Evolutionary conservation across 306 rosid genomes (phyloP), one percentile per base, ranked within the genome.

Genomic region (Urtica urens): DNA sequence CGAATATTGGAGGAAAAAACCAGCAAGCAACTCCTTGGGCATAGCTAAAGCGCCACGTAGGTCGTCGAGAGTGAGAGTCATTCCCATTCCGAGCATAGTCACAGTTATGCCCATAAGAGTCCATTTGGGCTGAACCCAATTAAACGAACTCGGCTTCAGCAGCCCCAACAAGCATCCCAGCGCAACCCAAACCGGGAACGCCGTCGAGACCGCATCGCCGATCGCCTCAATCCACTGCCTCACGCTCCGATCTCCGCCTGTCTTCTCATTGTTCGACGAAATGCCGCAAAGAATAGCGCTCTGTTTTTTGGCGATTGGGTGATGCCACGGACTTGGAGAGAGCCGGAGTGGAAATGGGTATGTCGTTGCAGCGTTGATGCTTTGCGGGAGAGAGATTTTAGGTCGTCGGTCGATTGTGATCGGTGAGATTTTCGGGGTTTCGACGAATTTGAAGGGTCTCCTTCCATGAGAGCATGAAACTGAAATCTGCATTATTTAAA

Each of bases 41-140:
- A 83, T 80, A 34, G 82, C 64, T 26, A 87, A 69, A 30, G 87
- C 87, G 5, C 72, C 80, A 10, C 79, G 82, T 64, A 87, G 85
- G 72, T 87, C 93, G 33, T 73, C 72, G n/a, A 87, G 60, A 16
- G 94, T 80, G 51, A 87, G 81, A 10, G 94, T 82, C 94, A 83
- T 87, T n/a, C 96, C 94, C 96, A 87, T 87, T 4, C 94, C 92
- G 43, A 87, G 78, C 96, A 82, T 87, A 29, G 80, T 75, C 2
- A 76, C 16, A 0, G 70, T 75, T 23, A 87, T 61, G 1, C 96
- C 94, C 10, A 62, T 19, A 17, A 87, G 57, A 5, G 60, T 82
- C 65, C 63, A 66, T 30, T 55, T 62, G 17, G 94, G 92, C 15
- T 63, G 78, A 35, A 87, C 84, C 96, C 96, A 87, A 27, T 64